Percentiles rank a stretch among this genome's conserved stretches.
Evolutionary conservation across 345 rosid genomes (phyloP).

Genomic region (Reutealis trisperma): DNA sequence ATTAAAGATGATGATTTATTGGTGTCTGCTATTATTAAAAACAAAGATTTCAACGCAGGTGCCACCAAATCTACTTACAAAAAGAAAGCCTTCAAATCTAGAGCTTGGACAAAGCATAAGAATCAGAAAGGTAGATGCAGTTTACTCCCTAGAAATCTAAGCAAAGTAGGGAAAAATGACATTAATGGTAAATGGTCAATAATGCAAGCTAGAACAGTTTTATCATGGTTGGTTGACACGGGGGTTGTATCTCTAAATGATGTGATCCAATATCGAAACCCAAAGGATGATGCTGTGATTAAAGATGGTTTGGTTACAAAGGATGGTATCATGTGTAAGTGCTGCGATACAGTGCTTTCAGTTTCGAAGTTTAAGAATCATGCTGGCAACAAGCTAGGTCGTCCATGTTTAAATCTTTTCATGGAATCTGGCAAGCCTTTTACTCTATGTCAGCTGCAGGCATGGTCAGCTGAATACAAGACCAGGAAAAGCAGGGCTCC

Average conservation of each 20-base stretch:
- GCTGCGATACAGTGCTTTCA: constrained; percentile 67
- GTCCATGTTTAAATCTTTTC: constrained; percentile 81
- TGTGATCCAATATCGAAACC: constrained; percentile 73
- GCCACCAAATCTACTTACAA: constrained; percentile 44
- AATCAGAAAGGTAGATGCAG: constrained; percentile 57
- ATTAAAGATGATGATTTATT: constrained; percentile 65
- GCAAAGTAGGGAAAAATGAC: constrained; percentile 46
- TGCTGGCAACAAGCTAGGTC: constrained; percentile 66
- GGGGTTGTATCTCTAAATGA: constrained; percentile 64
- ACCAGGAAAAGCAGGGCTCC: constrained; percentile 51
- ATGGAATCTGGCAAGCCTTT: constrained; percentile 81
- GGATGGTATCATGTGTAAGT: constrained; percentile 76
- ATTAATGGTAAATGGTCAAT: constrained; percentile 47
- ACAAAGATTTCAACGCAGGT: constrained; percentile 42
- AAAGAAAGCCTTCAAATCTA: constrained; percentile 47
- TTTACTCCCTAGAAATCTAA: constrained; percentile 60
- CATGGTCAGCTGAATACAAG: constrained; percentile 89
- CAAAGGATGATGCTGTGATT: constrained; percentile 55
- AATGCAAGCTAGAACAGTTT: constrained; percentile 62
- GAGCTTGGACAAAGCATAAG: constrained; percentile 47
- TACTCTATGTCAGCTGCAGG: constrained; percentile 74
- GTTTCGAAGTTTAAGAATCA: constrained; percentile 76
- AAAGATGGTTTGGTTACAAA: constrained; percentile 71
- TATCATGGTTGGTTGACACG: constrained; percentile 72
- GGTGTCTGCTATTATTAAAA: constrained; percentile 58